phyloP scores from a whole-genome alignment of 208 protist species.

The Trichomonas vaginalis region DNA sequence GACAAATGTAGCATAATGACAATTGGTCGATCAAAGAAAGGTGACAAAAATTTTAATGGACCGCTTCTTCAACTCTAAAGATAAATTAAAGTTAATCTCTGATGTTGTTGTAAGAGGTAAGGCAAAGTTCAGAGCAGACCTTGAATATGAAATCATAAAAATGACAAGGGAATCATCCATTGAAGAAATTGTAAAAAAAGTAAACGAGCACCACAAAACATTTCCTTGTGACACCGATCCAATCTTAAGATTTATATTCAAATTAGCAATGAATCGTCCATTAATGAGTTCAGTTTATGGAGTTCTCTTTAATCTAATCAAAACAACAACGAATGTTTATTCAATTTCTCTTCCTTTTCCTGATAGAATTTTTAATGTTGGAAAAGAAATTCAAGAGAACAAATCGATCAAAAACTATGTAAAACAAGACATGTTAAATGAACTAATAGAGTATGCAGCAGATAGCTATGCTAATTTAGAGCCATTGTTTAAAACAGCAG shows the following conservation, averaged over 20 bases:
- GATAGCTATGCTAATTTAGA: not conserved
- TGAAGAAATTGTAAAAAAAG: not conserved
- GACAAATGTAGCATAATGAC: too few relatives aligned
- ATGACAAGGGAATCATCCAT: not conserved
- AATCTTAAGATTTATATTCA: not conserved
- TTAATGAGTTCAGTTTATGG: not conserved
- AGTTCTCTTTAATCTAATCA: not conserved
- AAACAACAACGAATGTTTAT: not conserved
- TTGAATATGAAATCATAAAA: not conserved
- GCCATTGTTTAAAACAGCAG: not conserved
- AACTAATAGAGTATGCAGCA: not conserved
- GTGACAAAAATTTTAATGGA: not conserved
- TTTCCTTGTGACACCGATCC: not conserved
- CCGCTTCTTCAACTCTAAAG: not conserved
- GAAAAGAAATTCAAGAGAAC: not conserved
- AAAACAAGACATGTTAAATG: not conserved
- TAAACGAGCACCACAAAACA: not conserved
- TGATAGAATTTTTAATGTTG: not conserved
- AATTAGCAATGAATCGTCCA: not conserved
- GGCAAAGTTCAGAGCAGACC: not conserved
- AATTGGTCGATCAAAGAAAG: not conserved
- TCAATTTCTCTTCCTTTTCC: not conserved
- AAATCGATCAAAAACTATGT: not conserved
- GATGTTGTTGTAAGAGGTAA: not conserved
- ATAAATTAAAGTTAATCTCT: not conserved